Conservation (phyloP, 345 rosid genomes). For the Populus davidiana region DNA sequence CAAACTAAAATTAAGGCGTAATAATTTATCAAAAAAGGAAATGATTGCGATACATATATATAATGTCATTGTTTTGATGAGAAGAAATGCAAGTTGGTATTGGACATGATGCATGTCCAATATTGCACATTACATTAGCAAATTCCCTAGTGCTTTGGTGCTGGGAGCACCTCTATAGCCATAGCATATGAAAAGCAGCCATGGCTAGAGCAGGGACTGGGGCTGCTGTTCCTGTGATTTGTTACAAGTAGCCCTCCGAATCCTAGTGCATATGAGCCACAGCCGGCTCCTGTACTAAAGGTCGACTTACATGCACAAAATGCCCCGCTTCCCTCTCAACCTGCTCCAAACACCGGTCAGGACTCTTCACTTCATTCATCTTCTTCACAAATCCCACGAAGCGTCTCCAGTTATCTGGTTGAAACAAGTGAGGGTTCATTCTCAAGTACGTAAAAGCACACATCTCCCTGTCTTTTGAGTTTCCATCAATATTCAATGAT, state of each 20-base stretch:
- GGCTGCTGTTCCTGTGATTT: neutral
- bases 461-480: slow-evolving; percentile 51
- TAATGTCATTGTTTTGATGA: no score
- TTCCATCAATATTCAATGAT: slow-evolving; percentile 46
- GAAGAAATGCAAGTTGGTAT: no score
- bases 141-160: neutral
- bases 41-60: no score
- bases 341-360: slow-evolving; percentile 59
- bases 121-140: no score
- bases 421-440: slow-evolving; percentile 79
- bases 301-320: slow-evolving; percentile 68
- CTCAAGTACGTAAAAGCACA: slow-evolving; percentile 96
- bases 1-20: no score
- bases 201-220: slow-evolving; percentile 10
- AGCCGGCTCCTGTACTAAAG: slow-evolving; percentile 74
- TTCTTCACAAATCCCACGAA: slow-evolving; percentile 90
- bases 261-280: slow-evolving; percentile 59
- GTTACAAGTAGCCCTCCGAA: neutral
- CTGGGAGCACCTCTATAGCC: slow-evolving; percentile 5
- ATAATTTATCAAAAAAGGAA: no score
- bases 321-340: slow-evolving; percentile 92
- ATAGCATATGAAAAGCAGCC: slow-evolving; percentile 27
- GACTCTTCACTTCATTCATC: slow-evolving; percentile 77
- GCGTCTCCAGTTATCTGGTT: slow-evolving; percentile 74
- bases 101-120: no score